A percentile compares a stretch with the other conserved stretches of the same genome.
Evolutionary conservation across 2,329 filamentous ascomycete species (phyloP).

Genomic region (Pseudomassariella vexata): DNA sequence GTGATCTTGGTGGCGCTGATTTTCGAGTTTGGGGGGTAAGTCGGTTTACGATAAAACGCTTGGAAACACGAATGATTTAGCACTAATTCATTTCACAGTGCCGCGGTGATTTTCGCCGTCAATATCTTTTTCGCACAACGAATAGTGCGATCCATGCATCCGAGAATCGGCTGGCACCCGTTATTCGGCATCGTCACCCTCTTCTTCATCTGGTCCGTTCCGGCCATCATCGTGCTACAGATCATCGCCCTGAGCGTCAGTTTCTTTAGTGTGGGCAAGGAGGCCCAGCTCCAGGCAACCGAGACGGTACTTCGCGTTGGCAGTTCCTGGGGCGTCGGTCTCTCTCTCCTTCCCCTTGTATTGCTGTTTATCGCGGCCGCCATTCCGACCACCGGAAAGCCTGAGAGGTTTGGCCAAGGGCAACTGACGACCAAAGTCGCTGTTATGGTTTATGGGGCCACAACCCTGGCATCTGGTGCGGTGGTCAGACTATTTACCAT

Average conservation of each 20-base stretch:
- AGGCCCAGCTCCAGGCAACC: too few relatives aligned
- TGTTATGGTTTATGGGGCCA: conserved; percentile 21
- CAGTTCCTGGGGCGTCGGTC: too few relatives aligned
- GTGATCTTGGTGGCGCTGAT: too few relatives aligned
- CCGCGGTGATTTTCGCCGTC: conserved; percentile 2
- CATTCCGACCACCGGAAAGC: conserved; percentile 16
- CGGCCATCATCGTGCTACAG: neutral
- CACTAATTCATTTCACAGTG: conserved; percentile 1
- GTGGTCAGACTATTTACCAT: conserved; percentile 26
- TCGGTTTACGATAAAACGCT: too few relatives aligned
- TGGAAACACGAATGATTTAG: too few relatives aligned
- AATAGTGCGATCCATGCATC: neutral
- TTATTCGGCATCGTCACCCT: neutral
- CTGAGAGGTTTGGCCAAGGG: conserved; percentile 26
- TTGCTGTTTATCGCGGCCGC: conserved; percentile 18
- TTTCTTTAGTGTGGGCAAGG: neutral
- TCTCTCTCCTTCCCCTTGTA: conserved; percentile 9
- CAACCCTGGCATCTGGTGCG: conserved; percentile 13
- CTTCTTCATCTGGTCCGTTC: too few relatives aligned
- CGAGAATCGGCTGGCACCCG: neutral
- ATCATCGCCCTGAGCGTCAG: neutral
- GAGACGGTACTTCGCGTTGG: too few relatives aligned
- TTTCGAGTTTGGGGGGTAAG: too few relatives aligned
- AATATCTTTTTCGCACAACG: conserved; percentile 2
- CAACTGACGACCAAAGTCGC: conserved; percentile 20